phyloP scores from a whole-genome alignment of 306 rosid genomes.

The Sindora glabra region DNA sequence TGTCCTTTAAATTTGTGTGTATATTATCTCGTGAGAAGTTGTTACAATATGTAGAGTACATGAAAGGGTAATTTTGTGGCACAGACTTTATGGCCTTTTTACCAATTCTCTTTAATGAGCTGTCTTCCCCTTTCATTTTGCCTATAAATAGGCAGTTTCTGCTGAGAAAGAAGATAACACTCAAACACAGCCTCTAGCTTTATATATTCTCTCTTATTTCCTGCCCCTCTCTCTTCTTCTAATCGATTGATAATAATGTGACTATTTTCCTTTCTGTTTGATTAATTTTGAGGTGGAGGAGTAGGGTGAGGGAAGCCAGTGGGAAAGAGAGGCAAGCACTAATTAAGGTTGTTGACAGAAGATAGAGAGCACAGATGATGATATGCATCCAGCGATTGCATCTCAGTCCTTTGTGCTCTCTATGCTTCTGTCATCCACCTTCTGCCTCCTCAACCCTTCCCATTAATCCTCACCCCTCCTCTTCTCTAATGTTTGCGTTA shows the following conservation, averaged over 20 bases:
- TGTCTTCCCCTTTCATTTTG: neutral
- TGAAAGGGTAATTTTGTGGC: constrained; percentile 8
- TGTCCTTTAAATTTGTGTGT: constrained; percentile 24
- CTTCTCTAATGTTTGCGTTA: too few relatives aligned
- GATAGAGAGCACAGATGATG: constrained; percentile 97
- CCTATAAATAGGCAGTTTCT: constrained; percentile 57
- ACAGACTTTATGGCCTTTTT: constrained; percentile 5
- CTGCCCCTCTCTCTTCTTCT: neutral
- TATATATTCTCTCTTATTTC: neutral
- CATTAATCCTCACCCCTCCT: too few relatives aligned
- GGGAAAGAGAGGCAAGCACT: constrained; percentile 1
- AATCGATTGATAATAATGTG: neutral
- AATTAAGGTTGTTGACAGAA: constrained; percentile 81
- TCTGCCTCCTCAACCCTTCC: too few relatives aligned
- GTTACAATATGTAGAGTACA: constrained; percentile 38
- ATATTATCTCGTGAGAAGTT: constrained; percentile 50
- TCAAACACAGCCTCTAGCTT: neutral
- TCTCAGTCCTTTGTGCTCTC: constrained; percentile 24
- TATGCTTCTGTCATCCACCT: neutral
- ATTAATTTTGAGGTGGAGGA: neutral
- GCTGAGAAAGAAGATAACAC: constrained; percentile 16
- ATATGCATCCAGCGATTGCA: constrained; percentile 28
- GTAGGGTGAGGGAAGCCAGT: neutral
- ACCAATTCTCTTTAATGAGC: constrained; percentile 17
- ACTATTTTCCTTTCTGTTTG: neutral